A percentile compares a stretch with the other conserved stretches of the same genome.
phyloP scores from a whole-genome alignment of 495 filamentous ascomycete genomes.

The Extremus antarcticus region DNA sequence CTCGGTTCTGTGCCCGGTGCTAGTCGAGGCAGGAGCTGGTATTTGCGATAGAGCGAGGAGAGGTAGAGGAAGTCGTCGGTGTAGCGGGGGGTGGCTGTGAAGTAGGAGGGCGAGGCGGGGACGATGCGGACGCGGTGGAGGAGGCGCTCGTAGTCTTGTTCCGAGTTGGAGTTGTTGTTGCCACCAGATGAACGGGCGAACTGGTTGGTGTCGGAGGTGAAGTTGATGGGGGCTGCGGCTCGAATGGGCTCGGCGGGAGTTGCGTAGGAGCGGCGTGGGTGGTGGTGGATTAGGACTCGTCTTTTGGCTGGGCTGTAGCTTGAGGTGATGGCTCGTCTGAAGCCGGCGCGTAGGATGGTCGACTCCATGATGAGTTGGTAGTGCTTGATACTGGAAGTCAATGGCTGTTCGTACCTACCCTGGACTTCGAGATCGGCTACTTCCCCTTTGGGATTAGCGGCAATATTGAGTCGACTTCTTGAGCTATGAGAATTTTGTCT shows the following conservation, averaged over 20 bases:
- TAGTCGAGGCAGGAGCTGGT: conserved; percentile 60
- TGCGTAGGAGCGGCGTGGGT: conserved; percentile 11
- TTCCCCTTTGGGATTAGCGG: too few relatives aligned
- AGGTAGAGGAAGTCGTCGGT: conserved; percentile 73
- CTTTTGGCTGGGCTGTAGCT: conserved; percentile 5
- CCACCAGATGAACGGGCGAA: conserved; percentile 7
- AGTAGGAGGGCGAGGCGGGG: conserved; percentile 83
- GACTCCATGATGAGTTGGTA: background rate
- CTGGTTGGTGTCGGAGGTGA: conserved; percentile 8
- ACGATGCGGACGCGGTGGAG: conserved; percentile 52
- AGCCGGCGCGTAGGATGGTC: background rate
- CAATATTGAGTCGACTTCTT: background rate
- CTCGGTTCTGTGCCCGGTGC: conserved; percentile 53
- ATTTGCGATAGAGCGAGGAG: conserved; percentile 54
- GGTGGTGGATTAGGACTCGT: conserved; percentile 1
- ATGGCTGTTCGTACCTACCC: too few relatives aligned
- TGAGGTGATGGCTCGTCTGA: conserved; percentile 1
- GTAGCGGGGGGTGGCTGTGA: conserved; percentile 73
- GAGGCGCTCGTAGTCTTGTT: conserved; percentile 13
- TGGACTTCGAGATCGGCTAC: too few relatives aligned
- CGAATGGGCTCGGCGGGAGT: conserved; percentile 5
- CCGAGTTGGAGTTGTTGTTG: background rate
- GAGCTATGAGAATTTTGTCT: background rate
- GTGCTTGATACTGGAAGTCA: background rate
- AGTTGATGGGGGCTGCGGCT: conserved; percentile 16